Evolutionary conservation across 2,329 filamentous ascomycete genomes (phyloP), one percentile per base, ranked within the genome.

Genomic region (Aspergillus sergii): DNA sequence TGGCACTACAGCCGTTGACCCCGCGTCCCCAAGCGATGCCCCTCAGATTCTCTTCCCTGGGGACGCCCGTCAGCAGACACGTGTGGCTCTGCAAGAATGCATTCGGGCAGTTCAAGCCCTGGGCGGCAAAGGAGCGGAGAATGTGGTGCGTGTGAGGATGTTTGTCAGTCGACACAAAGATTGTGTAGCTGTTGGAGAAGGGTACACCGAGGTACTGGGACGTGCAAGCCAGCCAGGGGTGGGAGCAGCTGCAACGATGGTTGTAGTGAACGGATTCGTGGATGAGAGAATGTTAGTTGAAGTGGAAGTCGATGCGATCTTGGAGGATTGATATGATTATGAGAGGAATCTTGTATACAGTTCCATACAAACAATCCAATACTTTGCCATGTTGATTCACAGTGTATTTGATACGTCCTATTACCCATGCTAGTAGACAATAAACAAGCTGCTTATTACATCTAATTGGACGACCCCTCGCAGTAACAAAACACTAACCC

Each of bases 181-280:
- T 57, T 74, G 71, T 51, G 61, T 53, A 16, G 70, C 68, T 3
- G 74, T 77, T 16, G 74, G 71, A 0, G 67, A 69, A 57, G 74
- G 66, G 1, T 77, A 76, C 57, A 64, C 62, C n/a, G 69, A 75
- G 28, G 57, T 73, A 16, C 55, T 78, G 28, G 74, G 74, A 1
- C 70, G 68, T 39, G 55, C 70, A 4, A 63, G 67, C 41, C 66
- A 67, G 4, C 63, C 62, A 9, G 70, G 68, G 34, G 61, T 75
- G 19, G 73, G 74, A 46, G 70, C 75, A 3, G 75, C 72, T 21
- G 76, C 76, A 39, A 79, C 76, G 7, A 76, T 79, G 75, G 68
- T 80, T 60, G 75, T 79, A 23, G 76, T 78, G 14, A 67, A 70
- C 63, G 76, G 77, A 12, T 79, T 79, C 64, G 71, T 79, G 14